Evolutionary conservation across 352 stramenopile genomes (phyloP).

Genomic region (Phytopythium oedochilum): DNA sequence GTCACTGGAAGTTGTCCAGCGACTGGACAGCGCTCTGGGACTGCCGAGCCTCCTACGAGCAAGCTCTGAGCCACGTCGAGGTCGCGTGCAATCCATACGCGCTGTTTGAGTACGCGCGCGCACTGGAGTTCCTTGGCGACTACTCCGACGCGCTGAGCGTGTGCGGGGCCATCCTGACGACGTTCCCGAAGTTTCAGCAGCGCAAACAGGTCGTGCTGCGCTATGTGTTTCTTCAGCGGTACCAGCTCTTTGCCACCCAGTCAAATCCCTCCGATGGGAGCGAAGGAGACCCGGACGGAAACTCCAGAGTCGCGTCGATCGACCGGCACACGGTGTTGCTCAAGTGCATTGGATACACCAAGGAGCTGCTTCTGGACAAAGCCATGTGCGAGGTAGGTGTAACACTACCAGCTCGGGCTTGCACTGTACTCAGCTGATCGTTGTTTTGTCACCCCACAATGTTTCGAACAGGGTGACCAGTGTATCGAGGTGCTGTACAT

Average conservation of each 20-base stretch:
- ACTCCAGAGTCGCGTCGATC: constrained; percentile 5
- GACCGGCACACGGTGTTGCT: constrained; percentile 12
- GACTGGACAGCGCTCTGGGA: constrained; percentile 69
- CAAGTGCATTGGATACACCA: constrained; percentile 53
- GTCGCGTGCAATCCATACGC: constrained; percentile 40
- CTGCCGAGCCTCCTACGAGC: constrained; percentile 46
- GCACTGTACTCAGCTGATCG: neutral
- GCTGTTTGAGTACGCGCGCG: constrained; percentile 44
- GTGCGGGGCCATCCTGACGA: constrained; percentile 43
- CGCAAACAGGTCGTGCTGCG: constrained; percentile 32
- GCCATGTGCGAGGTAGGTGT: constrained; percentile 19
- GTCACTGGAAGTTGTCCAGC: constrained; percentile 30
- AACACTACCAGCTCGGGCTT: neutral
- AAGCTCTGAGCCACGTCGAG: constrained; percentile 46
- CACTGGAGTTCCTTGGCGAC: constrained; percentile 43
- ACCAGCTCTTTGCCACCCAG: constrained; percentile 32
- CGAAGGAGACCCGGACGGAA: neutral
- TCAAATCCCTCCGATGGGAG: neutral
- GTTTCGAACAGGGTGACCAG: constrained; percentile 7
- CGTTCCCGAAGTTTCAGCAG: constrained; percentile 45
- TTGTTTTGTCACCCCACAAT: neutral
- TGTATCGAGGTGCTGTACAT: constrained; percentile 58
- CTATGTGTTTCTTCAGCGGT: constrained; percentile 53
- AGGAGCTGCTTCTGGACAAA: constrained; percentile 40
- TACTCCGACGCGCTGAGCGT: constrained; percentile 43